Percentiles rank a stretch among this genome's conserved stretches.
phyloP scores from a whole-genome alignment of 208 protist species.

The Trypanosoma vivax region DNA sequence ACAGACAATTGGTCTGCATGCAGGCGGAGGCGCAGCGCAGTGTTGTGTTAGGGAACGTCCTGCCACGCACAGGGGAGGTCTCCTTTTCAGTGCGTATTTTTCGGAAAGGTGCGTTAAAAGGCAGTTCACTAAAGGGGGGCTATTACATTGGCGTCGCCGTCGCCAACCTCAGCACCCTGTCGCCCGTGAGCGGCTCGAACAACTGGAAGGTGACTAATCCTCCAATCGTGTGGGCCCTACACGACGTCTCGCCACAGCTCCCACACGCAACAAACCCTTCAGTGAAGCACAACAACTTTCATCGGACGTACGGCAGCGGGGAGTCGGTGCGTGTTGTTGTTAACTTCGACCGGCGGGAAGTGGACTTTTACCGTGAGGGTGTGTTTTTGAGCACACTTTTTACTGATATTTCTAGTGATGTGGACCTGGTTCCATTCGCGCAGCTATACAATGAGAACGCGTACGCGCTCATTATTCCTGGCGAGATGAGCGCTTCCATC shows the following conservation, averaged over 20 bases:
- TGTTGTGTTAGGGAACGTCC: constrained; percentile 74
- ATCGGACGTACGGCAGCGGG: constrained; percentile 81
- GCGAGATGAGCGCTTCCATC: constrained; percentile 80
- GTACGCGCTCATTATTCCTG: constrained; percentile 49
- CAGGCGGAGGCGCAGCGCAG: constrained; percentile 75
- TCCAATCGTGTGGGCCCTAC: constrained; percentile 85
- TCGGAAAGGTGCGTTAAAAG: constrained; percentile 71
- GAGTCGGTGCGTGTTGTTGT: constrained; percentile 77
- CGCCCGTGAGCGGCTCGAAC: constrained; percentile 75
- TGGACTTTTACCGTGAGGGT: constrained; percentile 83
- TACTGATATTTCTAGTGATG: constrained; percentile 61
- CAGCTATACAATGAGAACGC: constrained; percentile 91
- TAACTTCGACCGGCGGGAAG: constrained; percentile 55
- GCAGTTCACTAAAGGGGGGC: constrained; percentile 84
- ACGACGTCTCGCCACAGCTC: constrained; percentile 86
- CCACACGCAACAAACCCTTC: constrained; percentile 85
- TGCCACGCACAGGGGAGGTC: constrained; percentile 71
- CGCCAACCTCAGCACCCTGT: constrained; percentile 54
- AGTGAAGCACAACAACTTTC: constrained; percentile 85
- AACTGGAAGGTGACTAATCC: constrained; percentile 85
- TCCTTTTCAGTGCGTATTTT: constrained; percentile 82
- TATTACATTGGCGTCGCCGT: constrained; percentile 86
- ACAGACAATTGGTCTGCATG: constrained; percentile 71
- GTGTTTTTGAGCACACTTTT: constrained; percentile 85
- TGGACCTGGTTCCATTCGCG: constrained; percentile 86